These are phyloP conservation scores for Cutaneotrichosporon curvatum DNA, from an alignment of 1,284 basidiomycete genomes.

Conservation along the genomic window DNA sequence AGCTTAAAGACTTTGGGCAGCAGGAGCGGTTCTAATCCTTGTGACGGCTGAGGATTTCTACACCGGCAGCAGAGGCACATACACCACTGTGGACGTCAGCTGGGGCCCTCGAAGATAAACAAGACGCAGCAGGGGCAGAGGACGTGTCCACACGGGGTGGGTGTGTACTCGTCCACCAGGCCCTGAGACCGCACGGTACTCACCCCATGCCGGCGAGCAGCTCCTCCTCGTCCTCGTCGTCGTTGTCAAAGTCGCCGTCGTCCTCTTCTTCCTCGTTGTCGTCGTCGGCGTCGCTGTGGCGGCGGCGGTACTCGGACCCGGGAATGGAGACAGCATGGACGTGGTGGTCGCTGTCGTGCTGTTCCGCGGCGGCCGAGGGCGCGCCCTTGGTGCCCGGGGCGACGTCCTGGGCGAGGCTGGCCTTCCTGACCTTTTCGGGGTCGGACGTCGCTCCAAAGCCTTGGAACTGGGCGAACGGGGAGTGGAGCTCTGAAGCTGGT, in stretches of 20 bases:
- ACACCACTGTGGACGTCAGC: constrained; percentile 1
- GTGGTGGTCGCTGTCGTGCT: constrained; percentile 9
- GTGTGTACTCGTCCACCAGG: background rate
- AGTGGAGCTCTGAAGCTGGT: constrained; percentile 5
- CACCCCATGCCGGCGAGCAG: constrained; percentile 2
- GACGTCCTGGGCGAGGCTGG: background rate
- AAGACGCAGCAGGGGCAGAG: no score
- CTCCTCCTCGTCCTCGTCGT: constrained; percentile 37
- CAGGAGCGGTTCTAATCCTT: no score
- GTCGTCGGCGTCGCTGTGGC: constrained; percentile 21
- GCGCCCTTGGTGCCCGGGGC: constrained; percentile 1
- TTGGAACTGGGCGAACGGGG: background rate
- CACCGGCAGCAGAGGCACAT: constrained; percentile 33
- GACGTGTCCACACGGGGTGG: background rate
- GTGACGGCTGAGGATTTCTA: constrained; percentile 42
- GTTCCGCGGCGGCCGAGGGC: background rate
- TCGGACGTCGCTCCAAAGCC: background rate
- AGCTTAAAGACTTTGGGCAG: no score
- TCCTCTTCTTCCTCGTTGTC: constrained; percentile 31
- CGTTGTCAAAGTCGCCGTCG: constrained; percentile 33
- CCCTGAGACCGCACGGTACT: background rate
- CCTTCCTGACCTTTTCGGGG: no score
- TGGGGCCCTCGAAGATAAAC: background rate
- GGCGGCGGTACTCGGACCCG: constrained; percentile 8
- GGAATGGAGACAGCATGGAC: constrained; percentile 4